Evolutionary conservation across 208 protist species (phyloP), one percentile per base, ranked within the genome.

Genomic region (Wallacemonas collosoma): DNA sequence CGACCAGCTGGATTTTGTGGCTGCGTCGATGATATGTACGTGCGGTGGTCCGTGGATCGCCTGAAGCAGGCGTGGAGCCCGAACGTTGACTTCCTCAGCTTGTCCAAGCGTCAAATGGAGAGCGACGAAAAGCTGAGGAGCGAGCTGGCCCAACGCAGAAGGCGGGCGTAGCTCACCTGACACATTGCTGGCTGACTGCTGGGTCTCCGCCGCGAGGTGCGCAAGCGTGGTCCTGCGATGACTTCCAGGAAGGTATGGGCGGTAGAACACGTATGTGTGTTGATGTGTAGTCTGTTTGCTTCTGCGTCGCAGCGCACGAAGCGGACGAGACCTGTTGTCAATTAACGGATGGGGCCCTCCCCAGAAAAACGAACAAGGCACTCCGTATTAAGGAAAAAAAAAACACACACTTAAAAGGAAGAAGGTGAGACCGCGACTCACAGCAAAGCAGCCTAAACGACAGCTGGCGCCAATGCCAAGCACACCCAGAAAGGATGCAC

Each of bases 21-120:
- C 3, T 96, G 91, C 69, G 85, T 96, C 5, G 91, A 96, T 68
- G 91, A 96, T 76, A 96, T 96, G 91, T 90, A 90, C 64, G 64
- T 86, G 17, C 91, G 91, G 14, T 94, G 88, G 87, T 84, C 86
- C 3, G 73, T 81, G 60, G 88, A 95, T 61, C 86, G 91, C 15
- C 76, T 93, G 48, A 73, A 76, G 51, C 71, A 81, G 2, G 75
- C 78, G 39, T 95, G 90, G 88, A 86, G 84, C 57, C 74, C 83
- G 26, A 79, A 77, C 11, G 83, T 89, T 9, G 78, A 93, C 76
- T 88, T 93, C 63, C 77, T 73, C 40, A 73, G 64, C 15, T 68
- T 93, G 14, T 75, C 83, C 6, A 85, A 83, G 67, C 64, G 69
- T 43, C 76, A 84, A 44, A 57, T 64, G 4, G 56, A 69, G 4